Percentiles rank a stretch among this genome's conserved stretches.
These are phyloP conservation scores for Volutella citrinella DNA, from an alignment of 2,329 filamentous ascomycete genomes.

Conservation along the genomic window DNA sequence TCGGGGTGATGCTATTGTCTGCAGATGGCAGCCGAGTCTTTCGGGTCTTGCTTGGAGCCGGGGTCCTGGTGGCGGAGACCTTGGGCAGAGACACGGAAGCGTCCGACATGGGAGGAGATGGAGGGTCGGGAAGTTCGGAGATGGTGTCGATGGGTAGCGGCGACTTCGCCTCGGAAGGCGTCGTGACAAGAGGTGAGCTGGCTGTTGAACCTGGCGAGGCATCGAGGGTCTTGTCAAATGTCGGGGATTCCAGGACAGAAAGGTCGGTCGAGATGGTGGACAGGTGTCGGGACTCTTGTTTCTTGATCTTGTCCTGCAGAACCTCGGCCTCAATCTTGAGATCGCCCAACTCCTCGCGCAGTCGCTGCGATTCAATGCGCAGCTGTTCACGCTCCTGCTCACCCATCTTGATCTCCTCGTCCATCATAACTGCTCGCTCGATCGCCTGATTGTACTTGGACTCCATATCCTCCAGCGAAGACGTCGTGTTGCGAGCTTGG, in stretches of 20 bases:
- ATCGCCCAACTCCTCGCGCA: conserved; percentile 88
- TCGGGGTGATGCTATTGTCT: conserved; percentile 54
- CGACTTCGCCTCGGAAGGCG: conserved; percentile 72
- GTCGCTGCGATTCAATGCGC: conserved; percentile 84
- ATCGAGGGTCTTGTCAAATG: conserved; percentile 68
- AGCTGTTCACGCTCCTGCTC: conserved; percentile 89
- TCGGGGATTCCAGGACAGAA: conserved; percentile 65
- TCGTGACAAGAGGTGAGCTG: conserved; percentile 86
- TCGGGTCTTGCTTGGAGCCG: conserved; percentile 37
- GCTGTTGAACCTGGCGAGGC: conserved; percentile 79
- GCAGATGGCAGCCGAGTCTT: conserved; percentile 51
- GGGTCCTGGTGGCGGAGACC: conserved; percentile 35
- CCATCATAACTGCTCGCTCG: conserved; percentile 86
- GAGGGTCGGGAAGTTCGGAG: conserved; percentile 74
- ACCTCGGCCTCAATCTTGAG: conserved; percentile 95
- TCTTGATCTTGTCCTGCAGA: conserved; percentile 86
- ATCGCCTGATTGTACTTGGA: conserved; percentile 95
- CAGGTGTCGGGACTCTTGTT: conserved; percentile 58
- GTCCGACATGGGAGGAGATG: conserved; percentile 92
- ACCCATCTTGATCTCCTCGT: conserved; percentile 87
- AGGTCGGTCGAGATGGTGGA: conserved; percentile 60
- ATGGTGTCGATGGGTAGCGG: conserved; percentile 55
- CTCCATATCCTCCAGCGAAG: conserved; percentile 93
- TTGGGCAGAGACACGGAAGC: conserved; percentile 62
- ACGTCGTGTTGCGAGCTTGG: conserved; percentile 92